Base-by-base conservation (phyloP, 169 alveolate species). In the Plasmodium fragile region DNA sequence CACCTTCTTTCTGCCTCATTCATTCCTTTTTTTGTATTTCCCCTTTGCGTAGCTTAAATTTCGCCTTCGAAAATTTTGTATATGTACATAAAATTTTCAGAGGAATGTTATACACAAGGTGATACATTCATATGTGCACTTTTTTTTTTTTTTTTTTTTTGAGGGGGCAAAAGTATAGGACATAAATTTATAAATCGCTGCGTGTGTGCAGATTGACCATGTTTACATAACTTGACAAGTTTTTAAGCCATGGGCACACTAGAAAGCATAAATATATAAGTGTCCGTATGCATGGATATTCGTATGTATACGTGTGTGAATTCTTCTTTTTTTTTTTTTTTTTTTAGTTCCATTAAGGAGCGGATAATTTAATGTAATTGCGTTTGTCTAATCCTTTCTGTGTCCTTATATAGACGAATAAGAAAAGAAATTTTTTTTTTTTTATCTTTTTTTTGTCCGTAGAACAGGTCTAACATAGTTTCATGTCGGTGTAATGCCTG, bases 131-230 rank as follows among this genome's bases (percentile, higher is more conserved):
- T 65, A 65, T 65, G 13, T 5, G 75, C 36, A 28, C 22, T 34
- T 65, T 65, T 65, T 65, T 65, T 65, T 65, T 45, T 45, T 45
- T 65, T 65, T 65, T 65, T 65, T 65, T 65, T 65, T 65, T 59
- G n/a, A 18, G n/a, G 1, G 11, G 41, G 28, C 13, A 65, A 65
- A 65, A 65, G 13, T 65, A 65, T 34, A 22, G n/a, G n/a, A 65
- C 32, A 65, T 65, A 65, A 65, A 65, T 65, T 65, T 28, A 65
- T 22, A 65, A 65, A 65, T 65, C 36, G 32, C 0, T 5, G 3
- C 75, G 30, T 65, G n/a, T 65, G 32, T 65, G 75, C 34, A 25
- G 18, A 22, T 65, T 65, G 13, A 65, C 39, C 75, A 65, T 10
- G 75, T 65, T 18, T 65, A 65, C 36, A 65, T 65, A 65, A 65